Evolutionary conservation across 805 yeast genomes (phyloP).

Genomic region (Candida corydali): DNA sequence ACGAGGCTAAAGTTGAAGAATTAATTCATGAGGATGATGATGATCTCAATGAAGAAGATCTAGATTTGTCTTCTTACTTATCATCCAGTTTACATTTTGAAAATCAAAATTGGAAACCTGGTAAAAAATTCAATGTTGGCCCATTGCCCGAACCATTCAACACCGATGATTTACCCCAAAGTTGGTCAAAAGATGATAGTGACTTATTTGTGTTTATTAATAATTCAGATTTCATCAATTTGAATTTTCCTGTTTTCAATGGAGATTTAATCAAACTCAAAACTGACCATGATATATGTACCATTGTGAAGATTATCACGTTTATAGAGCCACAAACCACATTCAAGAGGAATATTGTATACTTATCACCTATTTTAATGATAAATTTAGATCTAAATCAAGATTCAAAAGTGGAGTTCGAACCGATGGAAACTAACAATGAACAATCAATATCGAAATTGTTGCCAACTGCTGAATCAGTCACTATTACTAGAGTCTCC

Average conservation of each 20-base stretch:
- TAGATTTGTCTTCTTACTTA: slow-evolving; percentile 26
- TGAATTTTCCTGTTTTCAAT: slow-evolving; percentile 57
- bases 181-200: slow-evolving; percentile 29
- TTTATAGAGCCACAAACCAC: slow-evolving; percentile 58
- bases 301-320: slow-evolving; percentile 47
- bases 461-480: slow-evolving; percentile 53
- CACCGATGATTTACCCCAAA: slow-evolving; percentile 18
- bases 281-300: slow-evolving; percentile 7
- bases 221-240: slow-evolving; percentile 44
- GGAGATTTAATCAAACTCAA: slow-evolving; percentile 57
- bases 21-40: slow-evolving; percentile 9
- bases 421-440: slow-evolving; percentile 12
- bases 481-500: slow-evolving; percentile 62
- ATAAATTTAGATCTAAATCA: slow-evolving; percentile 43
- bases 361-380: slow-evolving; percentile 60
- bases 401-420: slow-evolving; percentile 14
- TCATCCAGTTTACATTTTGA: slow-evolving; percentile 23
- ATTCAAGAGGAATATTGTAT: slow-evolving; percentile 35
- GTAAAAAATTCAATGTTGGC: slow-evolving; percentile 17
- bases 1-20: slow-evolving; percentile 14
- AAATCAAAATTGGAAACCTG: not conserved
- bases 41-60: slow-evolving; percentile 9
- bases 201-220: slow-evolving; percentile 40
- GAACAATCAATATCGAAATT: slow-evolving; percentile 19
- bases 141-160: slow-evolving; percentile 28